Evolutionary conservation across 2,329 filamentous ascomycete species (phyloP).

Genomic region (Xylariaceae sp.): DNA sequence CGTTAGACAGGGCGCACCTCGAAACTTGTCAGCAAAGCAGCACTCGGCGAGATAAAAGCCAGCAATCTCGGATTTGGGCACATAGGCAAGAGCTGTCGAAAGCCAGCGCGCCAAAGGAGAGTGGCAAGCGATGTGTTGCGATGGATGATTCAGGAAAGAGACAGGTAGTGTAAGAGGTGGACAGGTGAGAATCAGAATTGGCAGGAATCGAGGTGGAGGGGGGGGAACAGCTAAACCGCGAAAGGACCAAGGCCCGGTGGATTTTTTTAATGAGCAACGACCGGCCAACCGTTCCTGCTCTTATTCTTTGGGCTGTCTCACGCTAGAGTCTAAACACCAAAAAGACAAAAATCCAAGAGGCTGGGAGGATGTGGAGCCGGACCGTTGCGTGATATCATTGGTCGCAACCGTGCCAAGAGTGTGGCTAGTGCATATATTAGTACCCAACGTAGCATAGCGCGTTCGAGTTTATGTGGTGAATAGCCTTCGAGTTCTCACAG

Average conservation of each 20-base stretch:
- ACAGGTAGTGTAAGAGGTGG: not conserved
- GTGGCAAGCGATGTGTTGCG: conserved; percentile 8
- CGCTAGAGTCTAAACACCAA: conserved; percentile 3
- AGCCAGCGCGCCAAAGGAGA: conserved; percentile 6
- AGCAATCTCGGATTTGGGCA: not conserved
- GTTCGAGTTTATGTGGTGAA: not conserved
- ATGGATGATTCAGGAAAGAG: conserved; percentile 3
- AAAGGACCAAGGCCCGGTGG: conserved; percentile 14
- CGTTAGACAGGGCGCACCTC: conserved; percentile 23
- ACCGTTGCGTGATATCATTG: conserved; percentile 8
- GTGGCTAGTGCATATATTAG: conserved; percentile 16
- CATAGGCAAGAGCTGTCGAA: conserved; percentile 3
- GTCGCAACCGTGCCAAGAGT: conserved; percentile 2
- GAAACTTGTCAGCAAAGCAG: conserved; percentile 12
- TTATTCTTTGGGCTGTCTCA: not conserved
- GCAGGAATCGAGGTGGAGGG: conserved; percentile 19
- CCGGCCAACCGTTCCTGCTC: conserved; percentile 19
- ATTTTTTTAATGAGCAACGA: conserved; percentile 19
- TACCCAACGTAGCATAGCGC: conserved; percentile 13
- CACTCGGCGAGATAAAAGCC: conserved; percentile 8
- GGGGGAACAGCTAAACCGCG: conserved; percentile 13
- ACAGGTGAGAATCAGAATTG: conserved; percentile 4
- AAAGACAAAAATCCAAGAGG: conserved; percentile 17
- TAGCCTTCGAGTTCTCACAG: not conserved
- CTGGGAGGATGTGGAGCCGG: conserved; percentile 13